These are phyloP conservation scores for Cronartium quercuum DNA, from an alignment of 1,284 basidiomycete genomes.

Conservation along the genomic window DNA sequence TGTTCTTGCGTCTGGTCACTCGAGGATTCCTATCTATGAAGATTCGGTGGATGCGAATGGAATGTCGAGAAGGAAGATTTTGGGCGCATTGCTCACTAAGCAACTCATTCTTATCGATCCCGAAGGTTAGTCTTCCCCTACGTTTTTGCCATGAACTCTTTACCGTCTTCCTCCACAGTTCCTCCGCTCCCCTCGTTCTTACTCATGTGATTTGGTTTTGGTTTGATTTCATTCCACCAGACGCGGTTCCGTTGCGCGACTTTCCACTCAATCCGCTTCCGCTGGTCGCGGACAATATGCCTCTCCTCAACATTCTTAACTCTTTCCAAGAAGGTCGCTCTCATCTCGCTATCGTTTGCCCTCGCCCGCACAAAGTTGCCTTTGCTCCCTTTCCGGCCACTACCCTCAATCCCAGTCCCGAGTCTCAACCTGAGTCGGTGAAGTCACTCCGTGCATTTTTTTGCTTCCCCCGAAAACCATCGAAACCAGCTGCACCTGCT, in stretches of 20 bases:
- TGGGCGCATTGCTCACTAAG: slow-evolving; percentile 27
- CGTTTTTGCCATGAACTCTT: background rate
- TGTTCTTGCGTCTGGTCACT: slow-evolving; percentile 71
- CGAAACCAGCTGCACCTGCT: slow-evolving; percentile 51
- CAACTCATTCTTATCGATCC: slow-evolving; percentile 36
- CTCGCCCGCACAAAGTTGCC: slow-evolving; percentile 78
- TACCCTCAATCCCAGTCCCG: slow-evolving; percentile 53
- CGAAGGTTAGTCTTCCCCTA: slow-evolving; percentile 4
- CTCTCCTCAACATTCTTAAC: slow-evolving; percentile 77
- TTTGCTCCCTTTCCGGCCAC: slow-evolving; percentile 58
- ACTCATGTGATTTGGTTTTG: too few species aligned
- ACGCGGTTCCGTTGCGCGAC: slow-evolving; percentile 67
- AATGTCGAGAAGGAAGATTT: background rate
- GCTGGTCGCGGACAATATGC: slow-evolving; percentile 75
- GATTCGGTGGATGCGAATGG: slow-evolving; percentile 40
- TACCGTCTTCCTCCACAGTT: background rate
- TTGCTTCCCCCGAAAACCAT: slow-evolving; percentile 62
- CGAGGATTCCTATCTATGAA: slow-evolving; percentile 54
- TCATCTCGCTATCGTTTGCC: slow-evolving; percentile 76
- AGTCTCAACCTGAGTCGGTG: slow-evolving; percentile 44
- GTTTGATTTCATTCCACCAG: slow-evolving; percentile 49
- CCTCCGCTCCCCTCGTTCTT: background rate
- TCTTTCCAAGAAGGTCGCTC: slow-evolving; percentile 84
- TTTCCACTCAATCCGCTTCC: slow-evolving; percentile 78
- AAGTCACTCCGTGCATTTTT: slow-evolving; percentile 52